Base-by-base conservation (phyloP, 2,329 filamentous ascomycete genomes). In the Colletotrichum karsti region DNA sequence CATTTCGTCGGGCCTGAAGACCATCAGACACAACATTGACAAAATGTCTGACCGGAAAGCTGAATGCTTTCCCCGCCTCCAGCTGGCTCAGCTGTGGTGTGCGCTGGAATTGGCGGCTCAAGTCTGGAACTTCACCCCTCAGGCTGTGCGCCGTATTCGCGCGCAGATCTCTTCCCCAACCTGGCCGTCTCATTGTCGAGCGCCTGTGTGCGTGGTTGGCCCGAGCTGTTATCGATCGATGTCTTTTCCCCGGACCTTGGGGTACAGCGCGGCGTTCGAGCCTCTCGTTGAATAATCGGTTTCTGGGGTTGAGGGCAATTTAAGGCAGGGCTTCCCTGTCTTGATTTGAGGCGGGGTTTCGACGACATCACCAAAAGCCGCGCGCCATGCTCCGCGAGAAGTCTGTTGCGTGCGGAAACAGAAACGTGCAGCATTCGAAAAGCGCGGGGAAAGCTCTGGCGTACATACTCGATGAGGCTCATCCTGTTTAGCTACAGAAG, bases 71-170 rank as follows among this genome's bases (percentile, higher is more conserved):
- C 58, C 58, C 58, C 63, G 63, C 63, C 41, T 42, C n/a, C 50
- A 63, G 58, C 26, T 64, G 22, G 55, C 42, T 44, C 42, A 35
- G n/a, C 42, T 26, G 28, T 24, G 37, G 26, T 33, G 28, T 18
- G 61, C 35, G 18, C 28, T 63, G 50, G 63, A 63, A 56, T 50
- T 18, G 30, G 15, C 41, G 41, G 51, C 53, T 48, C 54, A 51
- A 51, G 55, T 41, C 50, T 57, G 51, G 41, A 67, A 63, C 58
- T 42, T 42, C 15, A 41, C 42, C 58, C 50, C 63, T 61, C 37
- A 26, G 58, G 35, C 63, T 56, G 63, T 67, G 63, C 58, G 63
- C 58, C 53, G 50, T 48, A 35, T 35, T 67, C 58, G 50, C 50
- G 41, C 33, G 63, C 58, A 39, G 18, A 56, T 51, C 48, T 10